Evolutionary conservation across 1,139 yeast genomes (phyloP).

Genomic region (Geotrichum bryndzae): DNA sequence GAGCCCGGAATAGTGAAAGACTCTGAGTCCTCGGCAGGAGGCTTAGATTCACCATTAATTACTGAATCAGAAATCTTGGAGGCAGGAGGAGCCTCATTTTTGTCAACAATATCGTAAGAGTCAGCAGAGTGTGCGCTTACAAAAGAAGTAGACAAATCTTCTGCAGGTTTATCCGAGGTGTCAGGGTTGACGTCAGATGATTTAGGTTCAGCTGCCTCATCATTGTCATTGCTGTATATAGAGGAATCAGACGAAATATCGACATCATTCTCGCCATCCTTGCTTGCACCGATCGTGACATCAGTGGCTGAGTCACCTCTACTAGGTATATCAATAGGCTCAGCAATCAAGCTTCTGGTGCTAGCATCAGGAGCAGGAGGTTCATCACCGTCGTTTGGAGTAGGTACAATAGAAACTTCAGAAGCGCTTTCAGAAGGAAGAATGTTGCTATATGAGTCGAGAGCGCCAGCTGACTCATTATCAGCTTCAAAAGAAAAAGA

Average conservation of each 20-base stretch:
- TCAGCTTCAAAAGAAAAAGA: background rate
- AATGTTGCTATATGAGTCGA: background rate
- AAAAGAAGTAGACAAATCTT: background rate
- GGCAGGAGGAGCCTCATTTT: background rate
- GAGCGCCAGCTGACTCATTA: background rate
- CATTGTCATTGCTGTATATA: slow-evolving; percentile 2
- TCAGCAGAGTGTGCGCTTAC: slow-evolving; percentile 2
- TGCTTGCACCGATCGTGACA: background rate
- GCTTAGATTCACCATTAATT: background rate
- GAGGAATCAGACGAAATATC: slow-evolving; percentile 20
- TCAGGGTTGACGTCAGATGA: background rate
- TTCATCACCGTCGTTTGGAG: background rate
- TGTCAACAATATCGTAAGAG: slow-evolving; percentile 9
- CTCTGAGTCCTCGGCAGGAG: background rate
- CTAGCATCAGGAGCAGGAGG: background rate
- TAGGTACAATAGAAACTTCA: background rate
- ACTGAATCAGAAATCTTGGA: background rate
- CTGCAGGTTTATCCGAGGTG: background rate
- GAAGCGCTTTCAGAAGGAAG: background rate
- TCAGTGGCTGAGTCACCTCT: background rate
- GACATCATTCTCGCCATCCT: background rate
- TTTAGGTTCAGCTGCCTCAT: background rate
- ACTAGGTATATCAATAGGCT: background rate
- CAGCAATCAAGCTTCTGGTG: background rate
- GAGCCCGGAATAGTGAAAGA: background rate